Percentiles rank a stretch among this genome's conserved stretches.
These are phyloP conservation scores for Phlebiopsis flavidoalba DNA, from an alignment of 768 basidiomycete genomes.

Conservation along the genomic window DNA sequence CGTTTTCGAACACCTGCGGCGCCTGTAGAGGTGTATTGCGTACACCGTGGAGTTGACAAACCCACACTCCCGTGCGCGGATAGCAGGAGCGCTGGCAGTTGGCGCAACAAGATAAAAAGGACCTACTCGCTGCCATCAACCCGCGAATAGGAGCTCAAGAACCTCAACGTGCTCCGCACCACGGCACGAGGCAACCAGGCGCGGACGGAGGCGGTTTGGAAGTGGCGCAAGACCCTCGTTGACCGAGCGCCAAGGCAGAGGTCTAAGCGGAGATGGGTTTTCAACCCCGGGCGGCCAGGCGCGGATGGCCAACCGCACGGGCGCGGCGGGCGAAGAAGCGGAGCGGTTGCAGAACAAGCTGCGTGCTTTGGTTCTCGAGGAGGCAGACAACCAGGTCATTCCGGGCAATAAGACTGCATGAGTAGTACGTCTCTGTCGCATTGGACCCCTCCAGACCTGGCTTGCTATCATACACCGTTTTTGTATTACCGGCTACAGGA, in stretches of 20 bases:
- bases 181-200: conserved; percentile 59
- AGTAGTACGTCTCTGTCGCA: neutral
- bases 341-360: conserved; percentile 24
- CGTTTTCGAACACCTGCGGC: conserved; percentile 45
- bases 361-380: conserved; percentile 24
- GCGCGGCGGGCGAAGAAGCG: conserved; percentile 24
- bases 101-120: conserved; percentile 40
- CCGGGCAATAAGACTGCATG: conserved; percentile 9
- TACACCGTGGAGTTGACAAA: conserved; percentile 72
- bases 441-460: neutral
- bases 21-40: conserved; percentile 63
- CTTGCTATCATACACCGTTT: neutral
- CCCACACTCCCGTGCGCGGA: conserved; percentile 80
- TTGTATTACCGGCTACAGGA: neutral
- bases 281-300: conserved; percentile 29
- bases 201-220: conserved; percentile 69
- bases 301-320: conserved; percentile 17
- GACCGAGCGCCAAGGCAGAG: conserved; percentile 53
- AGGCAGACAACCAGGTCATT: conserved; percentile 27
- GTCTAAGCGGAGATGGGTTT: conserved; percentile 56
- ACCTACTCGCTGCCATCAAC: conserved; percentile 50
- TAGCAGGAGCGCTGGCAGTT: conserved; percentile 72
- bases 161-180: conserved; percentile 60
- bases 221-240: conserved; percentile 58
- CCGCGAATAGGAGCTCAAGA: conserved; percentile 36